phyloP scores from a whole-genome alignment of 805 yeast genomes.

The Teunomyces aglyptinius region DNA sequence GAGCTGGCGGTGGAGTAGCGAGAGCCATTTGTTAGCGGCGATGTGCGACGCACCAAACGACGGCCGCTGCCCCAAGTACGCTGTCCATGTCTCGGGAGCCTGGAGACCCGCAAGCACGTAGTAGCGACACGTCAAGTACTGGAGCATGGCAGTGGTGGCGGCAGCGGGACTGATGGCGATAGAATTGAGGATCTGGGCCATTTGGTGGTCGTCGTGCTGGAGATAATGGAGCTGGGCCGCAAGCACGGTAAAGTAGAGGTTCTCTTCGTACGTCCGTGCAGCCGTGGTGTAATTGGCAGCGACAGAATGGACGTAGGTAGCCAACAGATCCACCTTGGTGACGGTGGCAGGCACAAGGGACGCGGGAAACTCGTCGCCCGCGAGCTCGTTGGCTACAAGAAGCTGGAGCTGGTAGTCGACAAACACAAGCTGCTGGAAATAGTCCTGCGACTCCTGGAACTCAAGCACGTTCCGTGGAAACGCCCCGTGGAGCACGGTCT shows the following conservation, averaged over 20 bases:
- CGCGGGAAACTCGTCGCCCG: slow-evolving; percentile 22
- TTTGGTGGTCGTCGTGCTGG: slow-evolving; percentile 20
- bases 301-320: slow-evolving; percentile 24
- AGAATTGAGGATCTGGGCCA: slow-evolving; percentile 15
- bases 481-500: slow-evolving; percentile 33
- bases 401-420: slow-evolving; percentile 39
- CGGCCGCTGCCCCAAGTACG: not conserved
- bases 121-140: slow-evolving; percentile 33
- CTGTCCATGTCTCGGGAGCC: not conserved
- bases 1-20: slow-evolving; percentile 21
- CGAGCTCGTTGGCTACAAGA: slow-evolving; percentile 16
- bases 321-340: slow-evolving; percentile 24
- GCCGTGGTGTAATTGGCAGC: slow-evolving; percentile 23
- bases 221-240: slow-evolving; percentile 36
- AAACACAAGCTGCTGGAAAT: slow-evolving; percentile 32
- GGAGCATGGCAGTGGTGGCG: slow-evolving; percentile 15
- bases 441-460: slow-evolving; percentile 33
- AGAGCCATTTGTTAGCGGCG: slow-evolving; percentile 36
- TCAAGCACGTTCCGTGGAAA: slow-evolving; percentile 35
- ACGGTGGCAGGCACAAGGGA: slow-evolving; percentile 6
- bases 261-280: slow-evolving; percentile 26
- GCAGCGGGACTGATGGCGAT: slow-evolving; percentile 7
- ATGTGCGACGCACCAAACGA: slow-evolving; percentile 28
- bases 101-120: slow-evolving; percentile 27
- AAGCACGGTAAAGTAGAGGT: slow-evolving; percentile 30